A percentile compares a stretch with the other conserved stretches of the same genome.
These are phyloP conservation scores for Moesziomyces antarcticus DNA, from an alignment of 1,284 basidiomycete species.

Conservation along the genomic window DNA sequence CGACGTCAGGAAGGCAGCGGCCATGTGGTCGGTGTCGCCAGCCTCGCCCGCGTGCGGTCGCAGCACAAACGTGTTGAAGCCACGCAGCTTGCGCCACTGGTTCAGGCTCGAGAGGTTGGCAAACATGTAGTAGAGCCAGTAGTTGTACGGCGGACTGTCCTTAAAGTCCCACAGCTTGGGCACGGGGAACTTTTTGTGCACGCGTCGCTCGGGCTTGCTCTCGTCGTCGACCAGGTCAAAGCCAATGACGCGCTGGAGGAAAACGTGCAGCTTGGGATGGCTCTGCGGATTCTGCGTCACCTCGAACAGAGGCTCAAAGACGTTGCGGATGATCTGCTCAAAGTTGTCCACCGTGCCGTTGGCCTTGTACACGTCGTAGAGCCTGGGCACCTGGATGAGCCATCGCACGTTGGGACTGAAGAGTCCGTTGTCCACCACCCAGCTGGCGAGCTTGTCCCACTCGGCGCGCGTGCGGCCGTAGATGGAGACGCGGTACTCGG, in stretches of 20 bases:
- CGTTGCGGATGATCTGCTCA: constrained; percentile 87
- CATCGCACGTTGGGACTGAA: constrained; percentile 97
- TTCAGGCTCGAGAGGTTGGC: constrained; percentile 96
- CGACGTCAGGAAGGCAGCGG: constrained; percentile 92
- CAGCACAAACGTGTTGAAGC: constrained; percentile 95
- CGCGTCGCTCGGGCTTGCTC: constrained; percentile 88
- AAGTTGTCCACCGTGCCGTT: constrained; percentile 87
- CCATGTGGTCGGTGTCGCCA: constrained; percentile 96
- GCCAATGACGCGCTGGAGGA: constrained; percentile 93
- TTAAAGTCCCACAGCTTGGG: constrained; percentile 88
- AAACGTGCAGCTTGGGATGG: constrained; percentile 94
- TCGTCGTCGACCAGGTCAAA: constrained; percentile 99
- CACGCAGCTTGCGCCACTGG: constrained; percentile 84
- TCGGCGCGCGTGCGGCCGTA: constrained; percentile 82
- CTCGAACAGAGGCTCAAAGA: constrained; percentile 94
- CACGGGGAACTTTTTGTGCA: constrained; percentile 95
- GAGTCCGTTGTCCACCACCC: constrained; percentile 93
- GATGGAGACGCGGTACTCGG: constrained; percentile 95
- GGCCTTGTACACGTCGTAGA: constrained; percentile 96
- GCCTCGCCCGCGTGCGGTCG: constrained; percentile 98
- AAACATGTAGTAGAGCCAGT: constrained; percentile 96
- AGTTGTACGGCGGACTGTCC: constrained; percentile 92
- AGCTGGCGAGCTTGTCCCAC: constrained; percentile 98
- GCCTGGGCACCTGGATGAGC: constrained; percentile 93
- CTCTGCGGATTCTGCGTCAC: constrained; percentile 89